Evolutionary conservation across 176 grass and related monocot genomes (phyloP).

Genomic region (Avena sativa): DNA sequence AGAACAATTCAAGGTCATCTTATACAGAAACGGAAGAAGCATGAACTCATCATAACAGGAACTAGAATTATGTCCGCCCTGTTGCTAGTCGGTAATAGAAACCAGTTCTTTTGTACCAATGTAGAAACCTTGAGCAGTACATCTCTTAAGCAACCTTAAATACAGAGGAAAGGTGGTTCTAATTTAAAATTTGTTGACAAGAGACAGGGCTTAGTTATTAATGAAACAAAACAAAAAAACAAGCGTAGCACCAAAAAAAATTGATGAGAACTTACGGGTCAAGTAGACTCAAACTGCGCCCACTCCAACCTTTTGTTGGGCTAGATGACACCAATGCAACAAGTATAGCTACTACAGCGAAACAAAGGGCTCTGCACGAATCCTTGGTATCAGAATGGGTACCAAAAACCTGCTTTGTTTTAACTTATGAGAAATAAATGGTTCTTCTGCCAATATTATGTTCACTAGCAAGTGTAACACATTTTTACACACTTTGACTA

Average conservation of each 20-base stretch:
- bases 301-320: slow-evolving; percentile 99
- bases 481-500: slow-evolving; percentile 2
- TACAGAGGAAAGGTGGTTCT: background rate
- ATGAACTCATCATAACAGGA: slow-evolving; percentile 7
- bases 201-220: background rate
- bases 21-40: slow-evolving; percentile 32
- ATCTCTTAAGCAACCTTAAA: slow-evolving; percentile 4
- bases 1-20: background rate
- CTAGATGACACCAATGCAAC: slow-evolving; percentile 93
- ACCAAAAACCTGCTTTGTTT: slow-evolving; percentile 2
- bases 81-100: slow-evolving; percentile 15
- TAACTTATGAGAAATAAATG: slow-evolving; percentile 14
- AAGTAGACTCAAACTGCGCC: slow-evolving; percentile 99
- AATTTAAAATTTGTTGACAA: background rate
- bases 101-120: background rate
- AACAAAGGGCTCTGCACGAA: slow-evolving; percentile 81
- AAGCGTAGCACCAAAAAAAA: slow-evolving; percentile 3
- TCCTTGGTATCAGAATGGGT: slow-evolving; percentile 40
- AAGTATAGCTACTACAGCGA: slow-evolving; percentile 79
- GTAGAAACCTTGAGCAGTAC: background rate
- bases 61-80: background rate
- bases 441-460: background rate
- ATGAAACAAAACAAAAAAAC: slow-evolving; percentile 2
- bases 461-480: slow-evolving; percentile 9
- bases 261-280: slow-evolving; percentile 80